These are phyloP conservation scores for Lathyrus sativus DNA, from an alignment of 306 rosid genomes.

Conservation along the genomic window DNA sequence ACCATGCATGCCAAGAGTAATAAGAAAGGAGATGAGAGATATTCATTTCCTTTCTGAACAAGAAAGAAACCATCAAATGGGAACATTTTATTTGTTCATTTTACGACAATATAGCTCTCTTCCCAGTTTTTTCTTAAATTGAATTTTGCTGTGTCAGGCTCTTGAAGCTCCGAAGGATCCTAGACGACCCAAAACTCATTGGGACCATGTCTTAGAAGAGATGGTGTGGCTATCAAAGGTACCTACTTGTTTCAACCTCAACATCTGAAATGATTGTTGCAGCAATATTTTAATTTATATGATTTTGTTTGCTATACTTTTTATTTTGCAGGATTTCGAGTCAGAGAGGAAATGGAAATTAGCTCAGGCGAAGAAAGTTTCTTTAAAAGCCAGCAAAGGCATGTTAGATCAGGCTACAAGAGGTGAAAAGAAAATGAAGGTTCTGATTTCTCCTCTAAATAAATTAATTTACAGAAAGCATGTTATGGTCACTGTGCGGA, in stretches of 20 bases:
- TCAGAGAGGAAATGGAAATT: constrained; percentile 98
- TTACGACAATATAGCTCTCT: constrained; percentile 22
- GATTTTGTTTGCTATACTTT: constrained; percentile 39
- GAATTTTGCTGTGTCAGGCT: constrained; percentile 54
- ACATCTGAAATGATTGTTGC: constrained; percentile 24
- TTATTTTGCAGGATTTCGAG: constrained; percentile 79
- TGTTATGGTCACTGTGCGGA: constrained; percentile 8
- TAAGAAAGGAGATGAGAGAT: background rate
- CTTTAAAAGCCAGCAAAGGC: constrained; percentile 95
- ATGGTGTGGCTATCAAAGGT: constrained; percentile 99
- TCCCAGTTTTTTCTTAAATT: constrained; percentile 36
- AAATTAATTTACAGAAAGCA: constrained; percentile 27
- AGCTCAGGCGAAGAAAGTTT: constrained; percentile 90
- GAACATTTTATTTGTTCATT: constrained; percentile 9
- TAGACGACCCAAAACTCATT: constrained; percentile 85
- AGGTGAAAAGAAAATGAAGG: constrained; percentile 98
- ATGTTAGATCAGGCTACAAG: constrained; percentile 94
- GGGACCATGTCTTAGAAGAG: constrained; percentile 99
- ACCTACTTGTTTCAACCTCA: constrained; percentile 33
- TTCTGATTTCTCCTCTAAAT: constrained; percentile 51
- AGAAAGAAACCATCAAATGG: constrained; percentile 16
- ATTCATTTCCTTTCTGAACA: constrained; percentile 2
- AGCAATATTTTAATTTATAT: background rate
- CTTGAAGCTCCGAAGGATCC: constrained; percentile 91
- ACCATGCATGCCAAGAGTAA: background rate